Evolutionary conservation across 1,139 yeast species (phyloP), one percentile per base, ranked within the genome.

Genomic region (Candida sp.): DNA sequence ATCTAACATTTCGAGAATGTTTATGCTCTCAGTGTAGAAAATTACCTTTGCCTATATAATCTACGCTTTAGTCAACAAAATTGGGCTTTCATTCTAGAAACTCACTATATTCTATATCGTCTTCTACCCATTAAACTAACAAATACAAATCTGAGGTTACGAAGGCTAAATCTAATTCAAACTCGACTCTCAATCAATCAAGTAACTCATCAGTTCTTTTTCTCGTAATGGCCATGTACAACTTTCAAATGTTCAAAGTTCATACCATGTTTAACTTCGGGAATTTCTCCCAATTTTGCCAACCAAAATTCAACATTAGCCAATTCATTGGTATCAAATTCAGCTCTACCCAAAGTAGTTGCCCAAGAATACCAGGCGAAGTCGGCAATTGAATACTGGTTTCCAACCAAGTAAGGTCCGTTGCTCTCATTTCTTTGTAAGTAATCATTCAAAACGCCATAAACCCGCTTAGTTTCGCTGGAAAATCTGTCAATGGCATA

Each of bases 371-470:
- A 30, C 5, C 12, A 8, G 4, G 43, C 33, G 11, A 38, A 8
- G 29, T 43, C 45, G 32, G 38, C 44, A 19, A 36, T 21, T 9
- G 38, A 41, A 15, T 41, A 37, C 6, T 36, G 33, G 9, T 43
- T 33, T 8, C 45, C 45, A 5, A 43, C 42, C 15, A 36, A 36
- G 21, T 36, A 43, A n/a, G 22, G 22, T n/a, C 45, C 45, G 22
- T 33, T 37, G 40, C 29, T 37, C 23, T 41, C 35, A 12, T 38
- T 38, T 7, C 25, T 12, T 22, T 27, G 12, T 11, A 41, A 22
- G 30, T 19, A 22, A 8, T 9, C 21, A 19, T 43, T 43, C 23
- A 27, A 43, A 5, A 43, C 43, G 4, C 21, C 15, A 22, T 27
- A 37, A 15, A 41, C 23, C 21, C 44, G 30, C 19, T 22, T 41